Percentiles rank a stretch among this genome's conserved stretches.
Conservation (phyloP, 768 basidiomycete species). For the Auricularia cornea region DNA sequence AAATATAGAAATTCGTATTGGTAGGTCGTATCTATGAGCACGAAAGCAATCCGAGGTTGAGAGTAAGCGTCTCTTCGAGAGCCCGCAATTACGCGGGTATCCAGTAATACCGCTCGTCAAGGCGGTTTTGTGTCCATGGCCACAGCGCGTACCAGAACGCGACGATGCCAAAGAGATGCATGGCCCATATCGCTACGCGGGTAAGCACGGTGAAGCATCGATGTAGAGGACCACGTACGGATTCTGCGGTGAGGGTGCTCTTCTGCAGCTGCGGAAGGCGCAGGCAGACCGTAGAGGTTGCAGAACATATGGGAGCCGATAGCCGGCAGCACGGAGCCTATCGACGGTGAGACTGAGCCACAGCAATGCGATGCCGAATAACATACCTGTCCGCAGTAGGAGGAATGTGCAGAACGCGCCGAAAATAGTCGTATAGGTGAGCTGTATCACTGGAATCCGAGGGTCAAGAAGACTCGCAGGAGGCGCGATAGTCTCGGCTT, state of each 20-base stretch:
- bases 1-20: no score
- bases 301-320: constrained; percentile 82
- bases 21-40: no score
- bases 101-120: constrained; percentile 38
- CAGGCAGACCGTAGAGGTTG: constrained; percentile 89
- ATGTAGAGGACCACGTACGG: constrained; percentile 31
- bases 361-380: constrained; percentile 1
- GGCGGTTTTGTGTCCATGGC: constrained; percentile 36
- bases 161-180: constrained; percentile 53
- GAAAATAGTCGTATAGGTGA: constrained; percentile 86
- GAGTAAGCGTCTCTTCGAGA: no score
- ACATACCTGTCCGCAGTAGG: constrained; percentile 65
- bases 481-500: constrained; percentile 13
- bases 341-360: background rate
- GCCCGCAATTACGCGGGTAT: no score
- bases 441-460: constrained; percentile 61
- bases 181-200: constrained; percentile 39
- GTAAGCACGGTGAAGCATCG: constrained; percentile 7
- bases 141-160: constrained; percentile 47
- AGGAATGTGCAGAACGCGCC: constrained; percentile 83
- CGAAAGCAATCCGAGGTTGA: no score
- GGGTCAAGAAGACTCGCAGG: constrained; percentile 1
- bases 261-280: constrained; percentile 46
- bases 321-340: constrained; percentile 64
- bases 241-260: constrained; percentile 42